Base-by-base conservation (phyloP, 352 stramenopile genomes). In the Phytopythium boreale region DNA sequence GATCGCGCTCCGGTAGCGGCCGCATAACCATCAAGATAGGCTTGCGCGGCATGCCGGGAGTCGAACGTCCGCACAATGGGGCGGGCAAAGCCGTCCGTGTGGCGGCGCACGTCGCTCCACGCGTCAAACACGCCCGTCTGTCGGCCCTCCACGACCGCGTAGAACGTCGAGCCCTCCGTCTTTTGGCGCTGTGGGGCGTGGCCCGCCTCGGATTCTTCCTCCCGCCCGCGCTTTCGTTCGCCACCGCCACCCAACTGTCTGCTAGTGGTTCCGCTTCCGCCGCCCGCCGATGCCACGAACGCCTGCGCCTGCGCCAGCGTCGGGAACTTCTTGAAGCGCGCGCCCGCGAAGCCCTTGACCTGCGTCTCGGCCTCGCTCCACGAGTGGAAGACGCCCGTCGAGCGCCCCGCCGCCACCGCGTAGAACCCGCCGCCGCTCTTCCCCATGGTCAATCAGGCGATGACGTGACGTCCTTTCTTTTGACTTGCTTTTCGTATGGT, bases 261-360 rank as follows among this genome's bases (percentile, higher is more conserved):
- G 55, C 17, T 22, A 36, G 29, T 22, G 22, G 26, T 49, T 20
- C 15, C 39, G 34, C 31, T 65, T 34, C 22, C 55, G 12, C 20
- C 20, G 24, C 36, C 31, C 4, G 22, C 58, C 20, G 49, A 41
- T 19, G 64, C 55, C 6, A 92, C 53, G 56, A 90, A 92, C 24
- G 68, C 66, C 19, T 80, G 63, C 8, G 86, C 86, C 46, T 92
- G 71, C 11, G 52, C 55, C 31, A 69, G 26, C 6, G 72, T 83
- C 36, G 75, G 61, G 63, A 92, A 92, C 57, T 90, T 91, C 64
- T 94, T 92, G 64, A 71, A 92, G 19, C 58, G 68, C 24, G 75
- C 72, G 17, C 73, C 74, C 14, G 56, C 56, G 53, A 86, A 89
- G 20, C 82, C 79, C 60, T 86, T 80, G 14, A 94, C 80, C 47